These are phyloP conservation scores for Fraxinus baroniana DNA, from an alignment of 305 asterid genomes.

Conservation along the genomic window DNA sequence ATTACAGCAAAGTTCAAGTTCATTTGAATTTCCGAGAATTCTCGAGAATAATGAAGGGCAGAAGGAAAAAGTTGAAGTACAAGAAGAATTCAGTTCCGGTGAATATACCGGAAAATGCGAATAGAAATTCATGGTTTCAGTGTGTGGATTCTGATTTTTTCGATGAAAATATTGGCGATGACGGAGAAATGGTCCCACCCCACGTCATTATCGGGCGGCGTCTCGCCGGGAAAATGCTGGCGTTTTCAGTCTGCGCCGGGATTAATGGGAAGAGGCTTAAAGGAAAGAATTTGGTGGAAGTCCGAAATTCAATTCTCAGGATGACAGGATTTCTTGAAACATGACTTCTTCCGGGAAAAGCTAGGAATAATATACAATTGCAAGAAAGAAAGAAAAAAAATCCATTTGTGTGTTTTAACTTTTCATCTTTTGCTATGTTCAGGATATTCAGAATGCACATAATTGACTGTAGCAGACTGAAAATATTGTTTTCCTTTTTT, in stretches of 20 bases:
- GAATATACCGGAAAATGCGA: conserved; percentile 28
- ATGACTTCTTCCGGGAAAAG: not conserved
- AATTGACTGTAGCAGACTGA: too few relatives aligned
- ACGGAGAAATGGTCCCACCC: conserved; percentile 42
- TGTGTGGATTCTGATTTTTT: not conserved
- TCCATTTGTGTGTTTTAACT: too few relatives aligned
- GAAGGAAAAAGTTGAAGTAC: not conserved
- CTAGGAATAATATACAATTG: not conserved
- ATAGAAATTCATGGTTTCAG: conserved; percentile 20
- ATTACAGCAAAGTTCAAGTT: not conserved
- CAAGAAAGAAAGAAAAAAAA: too few relatives aligned
- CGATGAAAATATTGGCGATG: conserved; percentile 10
- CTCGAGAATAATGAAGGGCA: not conserved
- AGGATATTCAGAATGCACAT: too few relatives aligned
- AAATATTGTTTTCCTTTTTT: too few relatives aligned
- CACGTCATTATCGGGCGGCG: conserved; percentile 30
- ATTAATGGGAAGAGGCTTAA: conserved; percentile 33
- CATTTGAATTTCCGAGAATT: too few relatives aligned
- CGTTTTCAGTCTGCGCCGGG: conserved; percentile 38
- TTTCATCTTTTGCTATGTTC: too few relatives aligned
- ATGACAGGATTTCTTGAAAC: conserved; percentile 39
- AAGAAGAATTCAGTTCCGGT: conserved; percentile 28
- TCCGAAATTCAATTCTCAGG: conserved; percentile 37
- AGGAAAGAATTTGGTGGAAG: conserved; percentile 40
- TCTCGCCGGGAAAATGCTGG: conserved; percentile 25